Base-by-base conservation (phyloP, 345 rosid species). In the Eutrema heterophyllum region DNA sequence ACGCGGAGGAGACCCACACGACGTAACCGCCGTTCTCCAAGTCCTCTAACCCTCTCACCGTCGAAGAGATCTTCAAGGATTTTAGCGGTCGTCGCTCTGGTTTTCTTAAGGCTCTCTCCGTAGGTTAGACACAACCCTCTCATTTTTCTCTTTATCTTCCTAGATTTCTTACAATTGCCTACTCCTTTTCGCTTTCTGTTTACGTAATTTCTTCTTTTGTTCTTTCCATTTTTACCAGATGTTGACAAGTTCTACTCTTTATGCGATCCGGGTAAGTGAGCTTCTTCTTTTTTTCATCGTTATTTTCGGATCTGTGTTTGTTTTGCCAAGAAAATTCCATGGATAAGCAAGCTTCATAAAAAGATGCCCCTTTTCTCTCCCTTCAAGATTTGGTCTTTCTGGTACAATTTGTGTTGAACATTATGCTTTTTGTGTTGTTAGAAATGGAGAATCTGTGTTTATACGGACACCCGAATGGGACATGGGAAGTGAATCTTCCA, bases 1-100 rank as follows among this genome's bases (percentile, higher is more conserved):
- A 36, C 2, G 94, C 90, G 3, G 92, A 83, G 13, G 94, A 81
- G 63, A 90, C 97, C 92, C 97, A 87, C 9, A 88, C 89, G 4
- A 90, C 94, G 71, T 82, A 88, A 32, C 94, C 94, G 5, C 94
- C 89, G 55, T 90, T 90, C 70, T 90, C 97, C n/a, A n/a, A n/a
- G n/a, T n/a, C n/a, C n/a, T n/a, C n/a, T n/a, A n/a, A n/a, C n/a
- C n/a, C n/a, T n/a, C n/a, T n/a, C n/a, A n/a, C n/a, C n/a, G n/a
- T n/a, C n/a, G n/a, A n/a, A n/a, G n/a, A n/a, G n/a, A n/a, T n/a
- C n/a, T n/a, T n/a, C n/a, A n/a, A n/a, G n/a, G n/a, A n/a, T n/a
- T n/a, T n/a, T n/a, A n/a, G n/a, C n/a, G 70, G 21, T 18, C 21
- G 21, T 18, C 21, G 21, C 21, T 18, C 21, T 18, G 21, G 1